Evolutionary conservation across 305 asterid genomes (phyloP).

Genomic region (Fraxinus latifolia): DNA sequence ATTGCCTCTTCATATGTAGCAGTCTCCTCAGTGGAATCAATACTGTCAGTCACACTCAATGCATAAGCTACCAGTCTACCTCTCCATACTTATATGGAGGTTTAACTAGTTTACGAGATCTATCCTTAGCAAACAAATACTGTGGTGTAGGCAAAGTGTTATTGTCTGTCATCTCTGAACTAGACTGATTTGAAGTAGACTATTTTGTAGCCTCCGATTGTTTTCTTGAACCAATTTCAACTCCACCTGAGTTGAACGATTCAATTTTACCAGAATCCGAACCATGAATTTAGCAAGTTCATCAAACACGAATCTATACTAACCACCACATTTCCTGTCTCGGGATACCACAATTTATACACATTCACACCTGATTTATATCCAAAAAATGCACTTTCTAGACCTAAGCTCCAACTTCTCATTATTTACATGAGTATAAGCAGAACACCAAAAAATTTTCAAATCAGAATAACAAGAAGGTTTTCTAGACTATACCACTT

Average conservation of each 20-base stretch:
- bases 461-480: neutral
- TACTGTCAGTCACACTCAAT: neutral
- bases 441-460: no score
- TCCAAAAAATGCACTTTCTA: neutral
- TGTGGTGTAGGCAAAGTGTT: neutral
- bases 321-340: neutral
- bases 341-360: neutral
- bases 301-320: neutral
- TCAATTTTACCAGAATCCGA: neutral
- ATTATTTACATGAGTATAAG: no score
- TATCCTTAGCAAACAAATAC: neutral
- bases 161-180: neutral
- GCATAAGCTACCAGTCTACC: neutral
- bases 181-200: neutral
- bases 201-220: neutral
- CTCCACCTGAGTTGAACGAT: neutral
- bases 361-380: no score
- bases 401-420: no score
- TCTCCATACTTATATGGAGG: neutral
- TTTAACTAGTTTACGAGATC: neutral
- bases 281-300: neutral
- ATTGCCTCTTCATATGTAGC: no score
- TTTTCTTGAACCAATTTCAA: neutral
- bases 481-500: no score
- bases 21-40: neutral